A percentile compares a stretch with the other conserved stretches of the same genome.
Conservation (phyloP, 345 rosid genomes). For the Murraya koenigii region DNA sequence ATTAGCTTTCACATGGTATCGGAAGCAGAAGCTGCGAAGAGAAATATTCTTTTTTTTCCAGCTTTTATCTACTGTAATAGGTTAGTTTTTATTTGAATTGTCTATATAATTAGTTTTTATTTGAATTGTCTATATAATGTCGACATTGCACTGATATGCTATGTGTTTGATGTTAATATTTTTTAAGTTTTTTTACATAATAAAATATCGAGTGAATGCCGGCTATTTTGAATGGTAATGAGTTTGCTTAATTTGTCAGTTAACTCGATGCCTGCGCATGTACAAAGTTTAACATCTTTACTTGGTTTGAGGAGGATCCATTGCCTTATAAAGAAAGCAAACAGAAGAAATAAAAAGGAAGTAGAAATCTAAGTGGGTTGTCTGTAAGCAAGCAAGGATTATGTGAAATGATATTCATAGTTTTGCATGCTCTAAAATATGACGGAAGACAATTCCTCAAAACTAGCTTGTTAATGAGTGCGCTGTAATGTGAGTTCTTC, state of each 20-base stretch:
- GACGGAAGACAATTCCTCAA: neutral
- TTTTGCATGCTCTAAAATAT: neutral
- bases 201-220: neutral
- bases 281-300: neutral
- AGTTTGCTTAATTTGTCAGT: neutral
- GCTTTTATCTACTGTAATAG: neutral
- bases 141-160: neutral
- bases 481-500: no score
- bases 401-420: neutral
- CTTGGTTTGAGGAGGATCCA: neutral
- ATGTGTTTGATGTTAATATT: neutral
- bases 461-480: neutral
- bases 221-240: neutral
- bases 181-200: neutral
- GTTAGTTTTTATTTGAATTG: neutral
- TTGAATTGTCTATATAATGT: neutral
- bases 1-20: neutral
- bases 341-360: neutral
- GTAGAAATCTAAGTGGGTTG: neutral
- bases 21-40: neutral
- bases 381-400: neutral
- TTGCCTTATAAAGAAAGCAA: neutral
- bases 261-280: no score
- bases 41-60: neutral
- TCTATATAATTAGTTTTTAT: neutral